Evolutionary conservation across 2,329 filamentous ascomycete genomes (phyloP).

Genomic region (Arthrobotrys sinensis): DNA sequence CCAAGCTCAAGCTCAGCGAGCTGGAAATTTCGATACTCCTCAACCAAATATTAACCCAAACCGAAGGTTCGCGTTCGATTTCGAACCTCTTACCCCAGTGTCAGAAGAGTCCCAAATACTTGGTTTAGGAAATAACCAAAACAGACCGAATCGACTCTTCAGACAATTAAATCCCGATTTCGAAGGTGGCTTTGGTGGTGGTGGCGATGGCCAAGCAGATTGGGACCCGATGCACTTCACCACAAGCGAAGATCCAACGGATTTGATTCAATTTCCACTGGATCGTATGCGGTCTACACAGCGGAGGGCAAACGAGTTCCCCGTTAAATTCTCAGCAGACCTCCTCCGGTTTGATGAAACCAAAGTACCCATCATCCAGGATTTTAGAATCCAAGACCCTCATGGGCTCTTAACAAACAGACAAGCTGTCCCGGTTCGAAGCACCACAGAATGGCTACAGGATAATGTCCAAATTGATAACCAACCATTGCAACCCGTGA

Average conservation of each 20-base stretch:
- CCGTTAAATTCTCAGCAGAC: background rate
- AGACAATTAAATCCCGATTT: slow-evolving; percentile 2
- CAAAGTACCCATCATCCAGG: background rate
- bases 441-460: slow-evolving; percentile 6
- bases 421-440: background rate
- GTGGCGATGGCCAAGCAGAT: background rate
- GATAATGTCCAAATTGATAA: background rate
- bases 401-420: background rate
- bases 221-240: slow-evolving; percentile 16
- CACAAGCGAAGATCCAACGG: background rate
- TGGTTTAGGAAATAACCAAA: background rate
- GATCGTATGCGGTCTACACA: background rate
- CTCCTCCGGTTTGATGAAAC: slow-evolving; percentile 5
- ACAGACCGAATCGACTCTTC: background rate
- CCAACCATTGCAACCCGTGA: background rate
- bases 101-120: background rate
- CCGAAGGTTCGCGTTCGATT: background rate
- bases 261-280: background rate
- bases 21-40: background rate
- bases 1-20: background rate
- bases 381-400: slow-evolving; percentile 29
- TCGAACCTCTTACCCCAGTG: background rate
- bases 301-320: background rate
- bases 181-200: slow-evolving; percentile 1
- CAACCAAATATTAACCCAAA: background rate